These are phyloP conservation scores for Penicillium hesseltinei DNA, from an alignment of 2,329 filamentous ascomycete species.

Conservation along the genomic window DNA sequence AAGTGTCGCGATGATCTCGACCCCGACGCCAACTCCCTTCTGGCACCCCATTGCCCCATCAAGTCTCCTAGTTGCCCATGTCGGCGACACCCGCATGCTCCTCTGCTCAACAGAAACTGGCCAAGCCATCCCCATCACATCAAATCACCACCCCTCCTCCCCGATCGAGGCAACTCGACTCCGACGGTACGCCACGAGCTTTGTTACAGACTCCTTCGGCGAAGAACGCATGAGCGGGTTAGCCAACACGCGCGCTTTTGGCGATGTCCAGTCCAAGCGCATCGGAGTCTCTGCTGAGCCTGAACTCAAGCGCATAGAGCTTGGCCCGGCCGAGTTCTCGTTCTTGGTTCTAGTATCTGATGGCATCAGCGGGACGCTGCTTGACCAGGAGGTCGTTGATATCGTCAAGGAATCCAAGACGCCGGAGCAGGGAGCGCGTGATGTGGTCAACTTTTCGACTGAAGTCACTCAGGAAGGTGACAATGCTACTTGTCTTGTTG, in stretches of 20 bases:
- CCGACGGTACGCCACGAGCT: conserved; percentile 78
- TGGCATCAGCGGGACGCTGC: conserved; percentile 79
- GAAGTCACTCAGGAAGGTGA: conserved; percentile 70
- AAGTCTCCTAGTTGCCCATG: conserved; percentile 82
- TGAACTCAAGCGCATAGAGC: conserved; percentile 75
- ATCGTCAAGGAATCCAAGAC: conserved; percentile 91
- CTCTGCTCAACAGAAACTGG: conserved; percentile 86
- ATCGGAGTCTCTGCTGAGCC: conserved; percentile 94
- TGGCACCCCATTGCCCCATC: conserved; percentile 89
- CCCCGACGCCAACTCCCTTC: conserved; percentile 85
- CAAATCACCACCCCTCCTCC: conserved; percentile 87
- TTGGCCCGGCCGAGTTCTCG: conserved; percentile 78
- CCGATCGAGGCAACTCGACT: conserved; percentile 80
- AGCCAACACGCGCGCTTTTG: conserved; percentile 91
- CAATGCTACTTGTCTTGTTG: conserved; percentile 63
- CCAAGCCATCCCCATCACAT: conserved; percentile 74
- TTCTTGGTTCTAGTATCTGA: conserved; percentile 89
- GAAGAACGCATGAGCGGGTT: conserved; percentile 93
- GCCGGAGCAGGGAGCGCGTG: conserved; percentile 76
- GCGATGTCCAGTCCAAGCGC: conserved; percentile 86
- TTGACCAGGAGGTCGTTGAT: conserved; percentile 94
- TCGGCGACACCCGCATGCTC: conserved; percentile 88
- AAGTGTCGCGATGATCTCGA: conserved; percentile 85
- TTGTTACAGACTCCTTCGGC: conserved; percentile 94
- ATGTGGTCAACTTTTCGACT: conserved; percentile 81